Percentiles rank a stretch among this genome's conserved stretches.
These are phyloP conservation scores for Epichloe sp. DNA, from an alignment of 2,329 filamentous ascomycete genomes.

Conservation along the genomic window DNA sequence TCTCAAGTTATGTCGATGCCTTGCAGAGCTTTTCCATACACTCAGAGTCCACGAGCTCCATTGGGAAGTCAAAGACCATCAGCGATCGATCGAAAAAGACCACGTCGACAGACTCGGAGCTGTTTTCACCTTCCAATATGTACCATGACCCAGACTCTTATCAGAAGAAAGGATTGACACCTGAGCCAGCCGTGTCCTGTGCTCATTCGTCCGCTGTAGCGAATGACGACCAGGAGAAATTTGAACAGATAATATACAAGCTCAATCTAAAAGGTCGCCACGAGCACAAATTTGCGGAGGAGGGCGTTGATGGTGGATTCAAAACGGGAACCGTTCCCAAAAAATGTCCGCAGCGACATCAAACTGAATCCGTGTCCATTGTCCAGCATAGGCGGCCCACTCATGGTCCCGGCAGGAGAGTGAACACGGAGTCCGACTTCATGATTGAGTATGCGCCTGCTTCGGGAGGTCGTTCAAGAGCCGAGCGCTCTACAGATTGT, in stretches of 20 bases:
- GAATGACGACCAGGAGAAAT: conserved; percentile 7
- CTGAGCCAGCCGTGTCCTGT: neutral
- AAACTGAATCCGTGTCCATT: no score
- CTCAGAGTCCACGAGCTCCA: neutral
- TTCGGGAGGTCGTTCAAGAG: neutral
- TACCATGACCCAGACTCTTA: neutral
- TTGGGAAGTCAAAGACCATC: neutral
- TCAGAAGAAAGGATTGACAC: neutral
- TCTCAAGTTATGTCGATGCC: neutral
- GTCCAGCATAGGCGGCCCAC: neutral
- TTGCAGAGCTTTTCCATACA: neutral
- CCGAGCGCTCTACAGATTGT: neutral
- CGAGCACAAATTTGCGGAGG: neutral
- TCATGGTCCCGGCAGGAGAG: conserved; percentile 3
- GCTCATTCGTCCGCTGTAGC: neutral
- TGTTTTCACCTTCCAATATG: neutral
- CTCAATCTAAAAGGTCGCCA: conserved; percentile 9
- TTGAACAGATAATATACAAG: conserved; percentile 16
- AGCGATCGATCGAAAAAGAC: neutral
- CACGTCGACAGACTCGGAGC: neutral
- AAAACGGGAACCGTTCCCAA: neutral
- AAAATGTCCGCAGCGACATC: neutral
- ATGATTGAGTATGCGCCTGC: conserved; percentile 3
- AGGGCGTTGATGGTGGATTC: neutral
- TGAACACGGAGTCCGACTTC: conserved; percentile 8